These are phyloP conservation scores for Arthrobotrys sinensis DNA, from an alignment of 2,329 filamentous ascomycete species.

Conservation along the genomic window DNA sequence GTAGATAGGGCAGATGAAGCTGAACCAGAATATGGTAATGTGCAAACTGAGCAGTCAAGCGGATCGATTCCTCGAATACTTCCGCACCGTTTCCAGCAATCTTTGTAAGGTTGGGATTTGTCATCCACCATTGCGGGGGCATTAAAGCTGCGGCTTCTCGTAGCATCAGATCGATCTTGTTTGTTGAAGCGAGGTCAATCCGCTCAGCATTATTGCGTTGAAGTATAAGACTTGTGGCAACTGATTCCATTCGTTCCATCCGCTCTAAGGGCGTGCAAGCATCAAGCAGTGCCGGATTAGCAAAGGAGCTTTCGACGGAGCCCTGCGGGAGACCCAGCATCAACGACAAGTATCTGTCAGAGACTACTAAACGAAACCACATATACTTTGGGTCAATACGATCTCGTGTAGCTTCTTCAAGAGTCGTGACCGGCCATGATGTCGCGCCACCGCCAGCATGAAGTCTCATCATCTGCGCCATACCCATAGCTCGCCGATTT, in stretches of 20 bases:
- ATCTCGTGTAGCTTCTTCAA: slow-evolving; percentile 63
- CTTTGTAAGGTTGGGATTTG: slow-evolving; percentile 56
- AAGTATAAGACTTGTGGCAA: slow-evolving; percentile 69
- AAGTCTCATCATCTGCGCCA: slow-evolving; percentile 72
- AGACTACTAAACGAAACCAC: slow-evolving; percentile 70
- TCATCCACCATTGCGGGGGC: slow-evolving; percentile 71
- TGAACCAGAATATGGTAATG: slow-evolving; percentile 72
- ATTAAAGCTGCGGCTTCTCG: slow-evolving; percentile 68
- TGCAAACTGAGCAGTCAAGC: slow-evolving; percentile 71
- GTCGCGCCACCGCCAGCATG: slow-evolving; percentile 67
- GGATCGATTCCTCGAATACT: slow-evolving; percentile 65
- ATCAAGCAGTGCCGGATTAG: slow-evolving; percentile 64
- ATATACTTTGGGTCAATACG: slow-evolving; percentile 67
- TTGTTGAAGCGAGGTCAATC: slow-evolving; percentile 67
- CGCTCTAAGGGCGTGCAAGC: slow-evolving; percentile 68
- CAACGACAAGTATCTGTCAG: slow-evolving; percentile 71
- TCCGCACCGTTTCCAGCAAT: slow-evolving; percentile 59
- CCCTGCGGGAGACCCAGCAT: slow-evolving; percentile 70
- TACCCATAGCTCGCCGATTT: slow-evolving; percentile 70
- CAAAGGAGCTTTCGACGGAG: slow-evolving; percentile 68
- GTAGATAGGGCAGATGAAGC: slow-evolving; percentile 73
- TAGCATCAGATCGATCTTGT: slow-evolving; percentile 70
- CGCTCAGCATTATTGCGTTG: slow-evolving; percentile 69
- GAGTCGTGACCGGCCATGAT: slow-evolving; percentile 65
- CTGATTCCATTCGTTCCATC: slow-evolving; percentile 70